Conservation (phyloP, 2,329 filamentous ascomycete species). For the Alternaria panax region DNA sequence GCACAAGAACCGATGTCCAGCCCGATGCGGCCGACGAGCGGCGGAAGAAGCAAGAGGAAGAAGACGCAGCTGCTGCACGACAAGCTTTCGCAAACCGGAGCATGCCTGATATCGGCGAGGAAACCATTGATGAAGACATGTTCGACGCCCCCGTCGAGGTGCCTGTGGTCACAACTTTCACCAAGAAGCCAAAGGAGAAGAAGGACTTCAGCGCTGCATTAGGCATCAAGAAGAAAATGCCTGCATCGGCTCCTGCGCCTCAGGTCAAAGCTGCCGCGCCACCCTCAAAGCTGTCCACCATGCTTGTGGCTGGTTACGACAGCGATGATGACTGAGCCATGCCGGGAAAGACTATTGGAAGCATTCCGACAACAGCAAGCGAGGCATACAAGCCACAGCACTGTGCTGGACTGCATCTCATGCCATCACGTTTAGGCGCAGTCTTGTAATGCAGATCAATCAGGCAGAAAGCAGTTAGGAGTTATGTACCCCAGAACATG, state of each 20-base stretch:
- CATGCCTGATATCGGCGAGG: slow-evolving; percentile 58
- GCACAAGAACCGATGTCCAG: slow-evolving; percentile 62
- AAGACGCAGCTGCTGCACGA: slow-evolving; percentile 83
- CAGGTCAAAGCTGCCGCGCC: slow-evolving; percentile 18
- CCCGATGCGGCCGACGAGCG: slow-evolving; percentile 64
- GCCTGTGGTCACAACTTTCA: slow-evolving; percentile 64
- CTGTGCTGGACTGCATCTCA: not conserved
- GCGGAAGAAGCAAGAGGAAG: slow-evolving; percentile 72
- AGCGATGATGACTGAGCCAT: slow-evolving; percentile 35
- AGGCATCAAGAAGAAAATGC: slow-evolving; percentile 72
- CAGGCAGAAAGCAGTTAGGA: not conserved
- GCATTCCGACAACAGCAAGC: slow-evolving; percentile 6
- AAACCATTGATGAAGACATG: slow-evolving; percentile 59
- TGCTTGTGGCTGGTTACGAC: slow-evolving; percentile 41
- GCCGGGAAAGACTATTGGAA: not conserved
- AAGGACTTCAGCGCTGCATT: slow-evolving; percentile 77
- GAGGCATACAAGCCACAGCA: not conserved
- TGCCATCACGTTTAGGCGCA: not conserved
- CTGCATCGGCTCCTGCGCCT: slow-evolving; percentile 15
- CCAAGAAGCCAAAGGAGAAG: slow-evolving; percentile 85
- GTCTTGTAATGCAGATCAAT: not conserved
- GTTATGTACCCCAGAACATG: not conserved
- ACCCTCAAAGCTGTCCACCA: slow-evolving; percentile 31
- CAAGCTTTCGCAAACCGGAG: slow-evolving; percentile 70
- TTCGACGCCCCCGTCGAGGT: slow-evolving; percentile 30